These are phyloP conservation scores for Candida takata DNA, from an alignment of 805 yeast genomes.

Conservation along the genomic window DNA sequence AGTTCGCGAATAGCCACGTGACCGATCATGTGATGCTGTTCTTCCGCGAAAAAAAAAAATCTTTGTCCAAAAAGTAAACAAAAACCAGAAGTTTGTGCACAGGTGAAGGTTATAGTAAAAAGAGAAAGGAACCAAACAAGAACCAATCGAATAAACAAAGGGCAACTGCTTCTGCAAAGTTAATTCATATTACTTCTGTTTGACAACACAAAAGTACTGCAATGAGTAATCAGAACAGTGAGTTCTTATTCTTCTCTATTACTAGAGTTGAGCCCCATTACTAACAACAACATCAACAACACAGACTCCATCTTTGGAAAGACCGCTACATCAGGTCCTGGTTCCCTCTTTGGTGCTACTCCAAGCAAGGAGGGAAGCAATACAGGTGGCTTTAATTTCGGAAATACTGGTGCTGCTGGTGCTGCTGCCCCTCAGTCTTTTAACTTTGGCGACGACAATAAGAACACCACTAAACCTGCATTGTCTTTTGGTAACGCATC, in stretches of 20 bases:
- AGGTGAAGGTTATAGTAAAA: no score
- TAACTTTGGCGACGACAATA: no score
- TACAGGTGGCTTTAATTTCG: slow-evolving; percentile 12
- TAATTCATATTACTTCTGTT: no score
- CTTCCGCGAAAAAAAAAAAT: neutral
- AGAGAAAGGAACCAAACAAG: no score
- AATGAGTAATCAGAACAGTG: neutral
- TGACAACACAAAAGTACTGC: no score
- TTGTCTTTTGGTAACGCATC: slow-evolving; percentile 7
- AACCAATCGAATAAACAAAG: no score
- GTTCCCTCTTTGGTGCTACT: slow-evolving; percentile 21
- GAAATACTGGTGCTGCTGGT: neutral
- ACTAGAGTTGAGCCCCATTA: no score
- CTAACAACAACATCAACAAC: no score
- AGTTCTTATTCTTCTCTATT: no score
- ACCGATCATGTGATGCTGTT: no score
- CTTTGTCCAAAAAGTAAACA: neutral
- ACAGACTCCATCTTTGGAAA: slow-evolving; percentile 14
- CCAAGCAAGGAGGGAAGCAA: slow-evolving; percentile 17
- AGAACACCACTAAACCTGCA: neutral
- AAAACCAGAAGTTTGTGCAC: no score
- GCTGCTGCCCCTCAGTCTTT: neutral
- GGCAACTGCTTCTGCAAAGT: no score
- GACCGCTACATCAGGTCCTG: slow-evolving; percentile 17
- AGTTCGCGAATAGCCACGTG: neutral